Evolutionary conservation across 78 protist genomes (phyloP), one percentile per base, ranked within the genome.

Genomic region (Salpingoeca rosetta): DNA sequence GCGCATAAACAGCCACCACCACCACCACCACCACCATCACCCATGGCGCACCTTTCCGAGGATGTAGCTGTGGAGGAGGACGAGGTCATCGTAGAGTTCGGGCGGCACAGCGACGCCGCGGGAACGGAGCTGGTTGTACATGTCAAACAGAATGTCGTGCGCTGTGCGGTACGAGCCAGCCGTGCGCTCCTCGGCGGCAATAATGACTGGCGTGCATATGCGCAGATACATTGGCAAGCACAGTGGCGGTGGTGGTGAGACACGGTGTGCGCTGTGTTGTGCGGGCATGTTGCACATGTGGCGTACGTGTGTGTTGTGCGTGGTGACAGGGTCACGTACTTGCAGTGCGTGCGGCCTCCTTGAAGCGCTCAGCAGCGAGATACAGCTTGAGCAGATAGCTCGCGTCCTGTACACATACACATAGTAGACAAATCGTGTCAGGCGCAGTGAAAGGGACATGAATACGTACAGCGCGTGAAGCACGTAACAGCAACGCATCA

Each of bases 321-420:
- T n/a, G n/a, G n/a, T n/a, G n/a, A n/a, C n/a, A n/a, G n/a, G n/a
- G n/a, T n/a, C n/a, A 51, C 65, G 7, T 51, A 51, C 65, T 79
- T 12, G 96, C 94, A 26, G 92, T 89, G 39, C 80, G 42, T 1
- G 92, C 90, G 10, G 93, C 96, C 89, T 88, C 80, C 22, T 28
- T 41, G 40, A 82, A 91, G 81, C 85, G 86, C 65, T 89, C 87
- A 28, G 91, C 85, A 56, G 91, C 92, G 88, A 91, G 76, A 84
- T 89, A 91, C 82, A 93, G 90, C 7, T 78, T 3, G 87, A 86
- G 90, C 76, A 91, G 89, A 83, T 90, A 89, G 42, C 82, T 79
- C 38, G 90, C 92, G 83, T 93, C 91, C 89, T 85, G 86, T 2
- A 37, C 24, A 84, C 39, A 74, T 24, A 84, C n/a, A n/a, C n/a